A percentile compares a stretch with the other conserved stretches of the same genome.
phyloP scores from a whole-genome alignment of 192 early-diverging fungal species.

The Tieghemiomyces parasiticus region DNA sequence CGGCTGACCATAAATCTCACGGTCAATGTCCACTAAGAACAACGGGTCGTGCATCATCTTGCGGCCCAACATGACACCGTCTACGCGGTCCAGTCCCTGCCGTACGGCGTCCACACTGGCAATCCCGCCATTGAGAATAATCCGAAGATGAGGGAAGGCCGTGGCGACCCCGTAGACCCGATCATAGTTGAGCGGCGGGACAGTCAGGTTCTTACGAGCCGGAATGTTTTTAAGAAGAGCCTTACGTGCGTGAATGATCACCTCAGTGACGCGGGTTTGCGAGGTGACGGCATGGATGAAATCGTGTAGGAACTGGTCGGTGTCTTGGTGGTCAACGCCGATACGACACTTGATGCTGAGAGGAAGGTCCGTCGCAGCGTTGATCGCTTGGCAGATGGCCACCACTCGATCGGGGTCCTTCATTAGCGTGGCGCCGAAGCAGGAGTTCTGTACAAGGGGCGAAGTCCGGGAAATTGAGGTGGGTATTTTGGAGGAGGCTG shows the following conservation, averaged over 20 bases:
- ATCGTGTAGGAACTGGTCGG: constrained; percentile 33
- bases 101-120: constrained; percentile 20
- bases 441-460: constrained; percentile 7
- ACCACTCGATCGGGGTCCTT: constrained; percentile 39
- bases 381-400: constrained; percentile 39
- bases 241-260: constrained; percentile 58
- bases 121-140: constrained; percentile 56
- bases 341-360: constrained; percentile 62
- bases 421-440: constrained; percentile 60
- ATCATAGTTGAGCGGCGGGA: constrained; percentile 46
- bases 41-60: constrained; percentile 50
- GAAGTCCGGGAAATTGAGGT: no score
- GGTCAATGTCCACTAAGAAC: constrained; percentile 44
- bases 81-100: constrained; percentile 27
- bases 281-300: constrained; percentile 19
- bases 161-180: constrained; percentile 36
- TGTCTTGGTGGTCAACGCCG: constrained; percentile 56
- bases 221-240: constrained; percentile 47
- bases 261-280: constrained; percentile 13
- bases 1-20: constrained; percentile 15
- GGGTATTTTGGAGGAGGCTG: no score
- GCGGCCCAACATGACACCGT: constrained; percentile 59
- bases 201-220: constrained; percentile 47
- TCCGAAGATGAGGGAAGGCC: constrained; percentile 33
- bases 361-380: constrained; percentile 25